A percentile compares a stretch with the other conserved stretches of the same genome.
Conservation (phyloP, 75 land plant species). For the Chamaecyparis obtusa region DNA sequence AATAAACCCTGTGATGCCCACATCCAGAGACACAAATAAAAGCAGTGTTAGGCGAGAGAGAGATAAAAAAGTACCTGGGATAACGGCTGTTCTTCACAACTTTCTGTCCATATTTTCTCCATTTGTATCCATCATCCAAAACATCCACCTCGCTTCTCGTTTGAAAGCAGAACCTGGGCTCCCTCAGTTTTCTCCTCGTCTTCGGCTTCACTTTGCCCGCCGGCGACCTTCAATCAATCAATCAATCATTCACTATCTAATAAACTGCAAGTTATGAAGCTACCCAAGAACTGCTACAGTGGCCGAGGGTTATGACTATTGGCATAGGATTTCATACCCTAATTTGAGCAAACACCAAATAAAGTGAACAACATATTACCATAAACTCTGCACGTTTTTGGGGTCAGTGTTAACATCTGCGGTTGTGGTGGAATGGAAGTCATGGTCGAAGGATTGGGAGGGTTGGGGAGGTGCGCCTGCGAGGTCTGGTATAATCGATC, state of each 20-base stretch:
- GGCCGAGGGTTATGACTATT: neutral
- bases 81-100: slow-evolving; percentile 43
- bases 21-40: no score
- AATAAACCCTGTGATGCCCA: no score
- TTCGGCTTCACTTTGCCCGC: slow-evolving; percentile 14
- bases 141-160: slow-evolving; percentile 47
- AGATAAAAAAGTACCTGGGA: slow-evolving; percentile 29
- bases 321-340: neutral
- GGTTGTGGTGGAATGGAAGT: neutral
- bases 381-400: neutral
- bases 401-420: neutral
- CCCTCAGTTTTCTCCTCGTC: slow-evolving; percentile 27
- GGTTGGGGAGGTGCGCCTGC: neutral
- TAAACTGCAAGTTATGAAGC: neutral
- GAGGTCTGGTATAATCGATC: neutral
- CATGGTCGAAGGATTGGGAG: neutral
- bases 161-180: slow-evolving; percentile 38
- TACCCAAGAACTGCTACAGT: no score
- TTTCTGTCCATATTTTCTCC: slow-evolving; percentile 58
- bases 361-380: neutral
- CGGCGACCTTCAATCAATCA: slow-evolving; percentile 4
- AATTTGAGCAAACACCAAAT: neutral
- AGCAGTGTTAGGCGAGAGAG: no score
- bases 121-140: slow-evolving; percentile 45
- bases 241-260: neutral